Conservation (phyloP, 306 rosid genomes). For the Cicer yamashitae region DNA sequence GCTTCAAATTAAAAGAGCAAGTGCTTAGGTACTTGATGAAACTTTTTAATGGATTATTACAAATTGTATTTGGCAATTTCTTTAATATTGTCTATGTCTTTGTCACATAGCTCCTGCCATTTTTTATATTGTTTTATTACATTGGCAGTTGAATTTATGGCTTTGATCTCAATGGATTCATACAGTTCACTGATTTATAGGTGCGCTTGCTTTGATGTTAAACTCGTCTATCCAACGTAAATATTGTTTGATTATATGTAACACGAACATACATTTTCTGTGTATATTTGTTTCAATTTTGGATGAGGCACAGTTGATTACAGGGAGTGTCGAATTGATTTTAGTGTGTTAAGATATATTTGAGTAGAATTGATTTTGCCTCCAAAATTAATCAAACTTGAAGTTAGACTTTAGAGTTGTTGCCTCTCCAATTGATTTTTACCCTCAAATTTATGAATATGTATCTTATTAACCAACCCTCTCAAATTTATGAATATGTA, state of each 20-base stretch:
- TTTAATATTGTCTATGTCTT: constrained; percentile 43
- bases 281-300: no score
- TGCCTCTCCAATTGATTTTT: no score
- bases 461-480: no score
- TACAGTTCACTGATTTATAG: constrained; percentile 1
- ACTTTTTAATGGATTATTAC: constrained; percentile 43
- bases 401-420: no score
- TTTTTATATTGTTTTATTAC: constrained; percentile 40
- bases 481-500: no score
- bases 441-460: no score
- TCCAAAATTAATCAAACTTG: no score
- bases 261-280: neutral
- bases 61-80: constrained; percentile 44
- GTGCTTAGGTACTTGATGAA: constrained; percentile 46
- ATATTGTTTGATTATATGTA: neutral
- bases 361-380: no score
- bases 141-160: constrained; percentile 38
- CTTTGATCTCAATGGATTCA: constrained; percentile 35
- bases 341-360: no score
- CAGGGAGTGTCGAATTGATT: no score
- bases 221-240: neutral
- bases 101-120: constrained; percentile 32
- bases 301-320: no score
- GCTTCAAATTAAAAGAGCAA: constrained; percentile 55
- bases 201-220: constrained; percentile 32